These are phyloP conservation scores for Saturnispora silvae DNA, from an alignment of 805 yeast genomes.

Conservation along the genomic window DNA sequence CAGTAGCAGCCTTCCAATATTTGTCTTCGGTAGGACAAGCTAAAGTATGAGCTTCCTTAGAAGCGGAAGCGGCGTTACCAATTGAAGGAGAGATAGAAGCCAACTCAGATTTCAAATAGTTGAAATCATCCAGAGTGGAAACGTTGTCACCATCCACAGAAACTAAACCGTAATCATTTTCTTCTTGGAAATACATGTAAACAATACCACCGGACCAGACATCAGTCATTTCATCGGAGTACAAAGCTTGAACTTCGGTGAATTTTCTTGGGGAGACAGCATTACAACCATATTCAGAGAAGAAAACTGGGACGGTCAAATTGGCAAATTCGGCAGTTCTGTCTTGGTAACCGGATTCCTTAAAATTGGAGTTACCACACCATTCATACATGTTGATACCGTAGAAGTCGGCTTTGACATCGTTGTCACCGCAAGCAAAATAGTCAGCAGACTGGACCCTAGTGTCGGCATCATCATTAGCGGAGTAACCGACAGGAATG, in stretches of 20 bases:
- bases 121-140: conserved; percentile 51
- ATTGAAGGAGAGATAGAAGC: conserved; percentile 41
- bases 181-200: conserved; percentile 84
- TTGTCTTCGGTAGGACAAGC: conserved; percentile 41
- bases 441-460: conserved; percentile 73
- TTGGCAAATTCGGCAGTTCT: conserved; percentile 65
- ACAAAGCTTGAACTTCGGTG: conserved; percentile 62
- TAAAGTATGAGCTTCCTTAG: conserved; percentile 27
- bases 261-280: conserved; percentile 62
- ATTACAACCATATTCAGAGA: conserved; percentile 87
- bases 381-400: conserved; percentile 85
- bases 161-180: conserved; percentile 73
- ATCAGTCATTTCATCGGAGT: conserved; percentile 62
- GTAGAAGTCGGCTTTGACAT: conserved; percentile 62
- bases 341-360: conserved; percentile 54
- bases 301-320: conserved; percentile 70
- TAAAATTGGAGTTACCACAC: conserved; percentile 62
- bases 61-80: conserved; percentile 28
- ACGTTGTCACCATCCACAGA: conserved; percentile 38
- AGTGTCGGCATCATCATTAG: conserved; percentile 79
- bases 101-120: conserved; percentile 43
- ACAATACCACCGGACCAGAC: conserved; percentile 94
- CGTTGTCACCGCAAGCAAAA: conserved; percentile 70
- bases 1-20: conserved; percentile 58
- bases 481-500: conserved; percentile 91